Conservation (phyloP, 495 filamentous ascomycete genomes). For the Trichoderma reesei region DNA sequence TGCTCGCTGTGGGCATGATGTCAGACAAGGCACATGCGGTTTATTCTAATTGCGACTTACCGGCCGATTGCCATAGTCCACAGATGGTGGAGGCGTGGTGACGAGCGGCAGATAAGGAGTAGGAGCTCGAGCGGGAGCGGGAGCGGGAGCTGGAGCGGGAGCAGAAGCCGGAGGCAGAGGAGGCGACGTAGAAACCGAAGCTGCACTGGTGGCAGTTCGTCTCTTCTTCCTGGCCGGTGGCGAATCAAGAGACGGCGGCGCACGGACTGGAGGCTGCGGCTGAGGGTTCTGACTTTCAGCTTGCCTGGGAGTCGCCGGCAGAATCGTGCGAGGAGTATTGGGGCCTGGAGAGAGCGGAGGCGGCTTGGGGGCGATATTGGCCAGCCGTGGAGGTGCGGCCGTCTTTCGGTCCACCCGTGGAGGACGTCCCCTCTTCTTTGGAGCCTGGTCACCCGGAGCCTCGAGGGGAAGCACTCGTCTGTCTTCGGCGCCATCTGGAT, state of each 20-base stretch:
- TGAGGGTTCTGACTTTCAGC: not conserved
- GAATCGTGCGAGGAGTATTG: not conserved
- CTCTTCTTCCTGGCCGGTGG: not conserved
- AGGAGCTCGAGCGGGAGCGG: too few species aligned
- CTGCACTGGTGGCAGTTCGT: not conserved
- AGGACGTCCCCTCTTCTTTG: constrained; percentile 6
- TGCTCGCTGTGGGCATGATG: not conserved
- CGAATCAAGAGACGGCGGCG: not conserved
- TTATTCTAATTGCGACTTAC: not conserved
- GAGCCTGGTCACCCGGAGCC: not conserved
- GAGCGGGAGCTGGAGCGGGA: not conserved
- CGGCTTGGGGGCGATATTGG: constrained; percentile 4
- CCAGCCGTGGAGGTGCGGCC: not conserved
- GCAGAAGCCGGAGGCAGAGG: not conserved
- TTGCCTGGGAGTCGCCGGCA: not conserved
- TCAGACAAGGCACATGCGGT: not conserved
- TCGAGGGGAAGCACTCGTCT: not conserved
- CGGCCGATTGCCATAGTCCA: not conserved
- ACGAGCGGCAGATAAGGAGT: not conserved
- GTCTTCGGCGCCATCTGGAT: not conserved
- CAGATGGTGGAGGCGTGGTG: not conserved
- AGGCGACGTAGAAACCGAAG: not conserved
- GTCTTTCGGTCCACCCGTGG: not conserved
- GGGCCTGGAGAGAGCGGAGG: not conserved
- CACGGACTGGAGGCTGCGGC: not conserved